Percentiles rank a stretch among this genome's conserved stretches.
Conservation (phyloP, 495 filamentous ascomycete genomes). For the Aspergillus cavernicola region DNA sequence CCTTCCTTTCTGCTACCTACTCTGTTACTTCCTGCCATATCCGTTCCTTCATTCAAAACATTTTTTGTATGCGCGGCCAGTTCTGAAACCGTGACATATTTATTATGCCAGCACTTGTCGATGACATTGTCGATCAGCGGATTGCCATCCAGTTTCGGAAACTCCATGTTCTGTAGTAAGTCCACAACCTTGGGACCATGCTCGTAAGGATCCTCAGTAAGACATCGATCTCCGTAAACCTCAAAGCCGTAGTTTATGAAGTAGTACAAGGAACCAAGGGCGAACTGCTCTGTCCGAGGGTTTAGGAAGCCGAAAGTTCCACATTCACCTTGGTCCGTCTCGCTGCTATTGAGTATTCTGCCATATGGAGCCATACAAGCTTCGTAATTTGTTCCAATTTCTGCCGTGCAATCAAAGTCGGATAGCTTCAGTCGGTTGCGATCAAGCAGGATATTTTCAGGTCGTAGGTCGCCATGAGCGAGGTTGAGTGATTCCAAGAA, state of each 20-base stretch:
- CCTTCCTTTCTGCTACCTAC: neutral
- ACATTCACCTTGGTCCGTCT: constrained; percentile 20
- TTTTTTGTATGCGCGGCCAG: constrained; percentile 25
- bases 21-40: neutral
- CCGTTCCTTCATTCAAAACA: constrained; percentile 10
- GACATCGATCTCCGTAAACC: constrained; percentile 31
- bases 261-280: constrained; percentile 37
- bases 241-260: constrained; percentile 35
- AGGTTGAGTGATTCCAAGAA: constrained; percentile 38
- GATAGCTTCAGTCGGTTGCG: constrained; percentile 24
- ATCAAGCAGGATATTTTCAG: constrained; percentile 30
- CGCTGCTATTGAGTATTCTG: constrained; percentile 21
- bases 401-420: constrained; percentile 29
- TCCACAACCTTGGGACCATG: constrained; percentile 34
- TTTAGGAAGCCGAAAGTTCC: constrained; percentile 29
- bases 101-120: constrained; percentile 36
- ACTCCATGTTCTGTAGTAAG: constrained; percentile 31
- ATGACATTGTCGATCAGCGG: constrained; percentile 35
- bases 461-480: constrained; percentile 33
- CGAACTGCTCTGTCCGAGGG: constrained; percentile 36
- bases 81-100: constrained; percentile 28
- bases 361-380: constrained; percentile 27
- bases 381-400: constrained; percentile 28
- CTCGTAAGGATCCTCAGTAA: constrained; percentile 32
- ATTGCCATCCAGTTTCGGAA: constrained; percentile 32